Evolutionary conservation across 2,329 filamentous ascomycete species (phyloP).

Genomic region (Penicillium sp.): DNA sequence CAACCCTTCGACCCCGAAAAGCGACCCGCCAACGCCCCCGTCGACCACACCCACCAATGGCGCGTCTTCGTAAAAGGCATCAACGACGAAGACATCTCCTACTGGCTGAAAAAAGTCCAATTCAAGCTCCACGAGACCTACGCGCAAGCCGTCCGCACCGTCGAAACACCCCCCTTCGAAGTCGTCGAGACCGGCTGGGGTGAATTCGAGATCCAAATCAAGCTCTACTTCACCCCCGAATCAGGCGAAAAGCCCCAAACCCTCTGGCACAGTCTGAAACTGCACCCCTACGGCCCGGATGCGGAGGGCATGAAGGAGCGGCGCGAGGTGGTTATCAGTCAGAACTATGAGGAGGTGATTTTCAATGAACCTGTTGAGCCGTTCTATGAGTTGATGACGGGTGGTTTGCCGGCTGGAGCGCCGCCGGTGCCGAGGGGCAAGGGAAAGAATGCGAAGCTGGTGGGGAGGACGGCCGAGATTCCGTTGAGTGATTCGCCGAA

Average conservation of each 20-base stretch:
- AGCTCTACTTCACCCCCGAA: slow-evolving; percentile 89
- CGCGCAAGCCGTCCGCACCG: slow-evolving; percentile 83
- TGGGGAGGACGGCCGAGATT: slow-evolving; percentile 74
- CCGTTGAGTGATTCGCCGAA: slow-evolving; percentile 70
- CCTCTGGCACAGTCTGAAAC: slow-evolving; percentile 87
- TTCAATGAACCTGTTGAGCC: slow-evolving; percentile 97
- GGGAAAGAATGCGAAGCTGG: slow-evolving; percentile 60
- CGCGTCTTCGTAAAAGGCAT: slow-evolving; percentile 90
- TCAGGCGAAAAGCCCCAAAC: slow-evolving; percentile 93
- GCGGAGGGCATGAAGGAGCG: slow-evolving; percentile 75
- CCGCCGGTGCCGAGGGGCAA: slow-evolving; percentile 63
- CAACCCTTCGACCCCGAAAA: slow-evolving; percentile 76
- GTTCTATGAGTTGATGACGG: slow-evolving; percentile 86
- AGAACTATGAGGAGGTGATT: slow-evolving; percentile 90
- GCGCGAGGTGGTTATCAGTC: slow-evolving; percentile 71
- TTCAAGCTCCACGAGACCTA: slow-evolving; percentile 99
- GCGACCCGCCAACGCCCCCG: slow-evolving; percentile 75
- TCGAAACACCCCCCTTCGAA: slow-evolving; percentile 81
- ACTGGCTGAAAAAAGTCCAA: slow-evolving; percentile 95
- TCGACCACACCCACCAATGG: slow-evolving; percentile 97
- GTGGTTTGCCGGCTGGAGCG: slow-evolving; percentile 59
- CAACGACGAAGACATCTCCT: slow-evolving; percentile 87
- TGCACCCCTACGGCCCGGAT: slow-evolving; percentile 84
- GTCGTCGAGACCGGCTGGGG: slow-evolving; percentile 96
- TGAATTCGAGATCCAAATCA: slow-evolving; percentile 95